These are phyloP conservation scores for Fomitiporia mediterranea DNA, from an alignment of 1,284 basidiomycete species.

Conservation along the genomic window DNA sequence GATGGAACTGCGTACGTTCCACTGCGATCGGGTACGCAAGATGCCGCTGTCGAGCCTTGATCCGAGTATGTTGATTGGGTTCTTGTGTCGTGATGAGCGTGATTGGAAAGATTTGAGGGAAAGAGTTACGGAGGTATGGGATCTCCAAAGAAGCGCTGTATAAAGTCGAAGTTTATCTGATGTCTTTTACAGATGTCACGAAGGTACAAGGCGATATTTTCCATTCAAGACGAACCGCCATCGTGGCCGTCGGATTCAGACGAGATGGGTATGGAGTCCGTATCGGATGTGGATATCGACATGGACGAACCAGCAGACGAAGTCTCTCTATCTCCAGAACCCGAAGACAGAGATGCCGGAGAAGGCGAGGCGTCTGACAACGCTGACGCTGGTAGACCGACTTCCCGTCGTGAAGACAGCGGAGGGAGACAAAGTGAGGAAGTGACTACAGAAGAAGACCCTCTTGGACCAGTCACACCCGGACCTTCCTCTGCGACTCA, in stretches of 20 bases:
- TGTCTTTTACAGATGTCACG: conserved; percentile 39
- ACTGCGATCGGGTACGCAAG: conserved; percentile 90
- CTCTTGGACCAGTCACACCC: conserved; percentile 60
- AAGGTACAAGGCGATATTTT: conserved; percentile 74
- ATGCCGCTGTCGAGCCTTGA: conserved; percentile 90
- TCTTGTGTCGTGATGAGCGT: conserved; percentile 75
- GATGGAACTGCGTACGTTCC: conserved; percentile 80
- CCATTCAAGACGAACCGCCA: conserved; percentile 81
- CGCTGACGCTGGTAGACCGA: not conserved
- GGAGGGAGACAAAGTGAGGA: conserved; percentile 30
- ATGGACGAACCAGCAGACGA: conserved; percentile 43
- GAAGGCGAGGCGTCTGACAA: conserved; percentile 34
- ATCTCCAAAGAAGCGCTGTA: no score
- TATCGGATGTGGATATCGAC: conserved; percentile 69
- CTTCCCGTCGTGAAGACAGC: conserved; percentile 1
- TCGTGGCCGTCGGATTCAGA: conserved; percentile 74
- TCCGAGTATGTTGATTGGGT: conserved; percentile 96
- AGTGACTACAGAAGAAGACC: conserved; percentile 62
- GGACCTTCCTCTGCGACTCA: conserved; percentile 36
- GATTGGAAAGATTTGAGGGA: conserved; percentile 83
- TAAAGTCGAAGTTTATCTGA: no score
- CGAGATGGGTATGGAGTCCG: conserved; percentile 74
- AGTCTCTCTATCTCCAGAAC: conserved; percentile 37
- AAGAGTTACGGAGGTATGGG: conserved; percentile 61
- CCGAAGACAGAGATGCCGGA: conserved; percentile 32